Percentiles rank a stretch among this genome's conserved stretches.
Evolutionary conservation across 805 yeast genomes (phyloP).

Genomic region (Tetrapisispora arboricola): DNA sequence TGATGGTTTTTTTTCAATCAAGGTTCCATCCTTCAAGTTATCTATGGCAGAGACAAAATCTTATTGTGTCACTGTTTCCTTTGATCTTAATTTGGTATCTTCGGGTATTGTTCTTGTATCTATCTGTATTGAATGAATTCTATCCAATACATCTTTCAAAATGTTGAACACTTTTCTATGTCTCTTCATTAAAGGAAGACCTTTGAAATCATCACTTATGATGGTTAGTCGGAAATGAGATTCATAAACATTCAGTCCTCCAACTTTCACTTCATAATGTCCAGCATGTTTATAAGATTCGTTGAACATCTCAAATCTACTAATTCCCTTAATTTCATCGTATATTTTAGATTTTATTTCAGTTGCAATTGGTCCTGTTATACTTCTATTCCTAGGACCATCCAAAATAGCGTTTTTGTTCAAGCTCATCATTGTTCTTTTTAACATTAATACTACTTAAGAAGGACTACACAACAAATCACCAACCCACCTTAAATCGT

Average conservation of each 20-base stretch:
- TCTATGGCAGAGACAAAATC: neutral
- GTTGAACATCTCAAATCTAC: conserved; percentile 45
- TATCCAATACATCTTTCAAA: conserved; percentile 57
- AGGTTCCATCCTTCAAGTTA: neutral
- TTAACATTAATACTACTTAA: neutral
- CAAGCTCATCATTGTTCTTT: neutral
- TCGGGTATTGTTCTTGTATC: conserved; percentile 68
- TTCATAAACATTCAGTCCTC: conserved; percentile 60
- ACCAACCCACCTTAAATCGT: too few relatives aligned
- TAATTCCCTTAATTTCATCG: conserved; percentile 6
- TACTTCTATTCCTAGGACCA: neutral
- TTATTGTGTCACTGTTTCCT: neutral
- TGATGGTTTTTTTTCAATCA: too few relatives aligned
- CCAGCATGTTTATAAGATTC: conserved; percentile 85
- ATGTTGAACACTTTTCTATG: conserved; percentile 66
- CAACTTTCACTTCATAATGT: conserved; percentile 64
- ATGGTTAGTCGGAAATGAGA: conserved; percentile 74
- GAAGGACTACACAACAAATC: too few relatives aligned
- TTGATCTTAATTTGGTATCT: neutral
- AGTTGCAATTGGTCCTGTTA: conserved; percentile 1
- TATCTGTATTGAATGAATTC: conserved; percentile 80
- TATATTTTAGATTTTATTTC: neutral
- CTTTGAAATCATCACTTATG: conserved; percentile 58
- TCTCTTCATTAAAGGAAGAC: conserved; percentile 57
- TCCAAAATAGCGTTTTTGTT: neutral